Conservation (phyloP, 495 filamentous ascomycete genomes). For the Tuber borchii region DNA sequence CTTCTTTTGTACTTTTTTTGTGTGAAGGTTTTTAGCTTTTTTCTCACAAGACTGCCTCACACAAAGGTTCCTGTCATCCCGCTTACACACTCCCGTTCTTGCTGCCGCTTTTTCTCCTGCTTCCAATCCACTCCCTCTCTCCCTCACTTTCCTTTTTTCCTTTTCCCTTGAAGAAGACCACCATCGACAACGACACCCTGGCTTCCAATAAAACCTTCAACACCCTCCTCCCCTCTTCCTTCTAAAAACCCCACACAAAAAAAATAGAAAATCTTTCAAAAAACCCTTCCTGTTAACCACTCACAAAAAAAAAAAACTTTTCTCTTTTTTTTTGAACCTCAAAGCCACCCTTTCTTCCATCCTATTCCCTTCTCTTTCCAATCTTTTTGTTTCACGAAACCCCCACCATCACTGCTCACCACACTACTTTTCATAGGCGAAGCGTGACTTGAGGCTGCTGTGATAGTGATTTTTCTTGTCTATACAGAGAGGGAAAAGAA, state of each 20-base stretch:
- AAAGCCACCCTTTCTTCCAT: conserved; percentile 18
- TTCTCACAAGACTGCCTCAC: neutral
- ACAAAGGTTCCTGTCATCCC: conserved; percentile 1
- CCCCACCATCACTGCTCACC: conserved; percentile 10
- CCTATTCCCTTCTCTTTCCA: conserved; percentile 21
- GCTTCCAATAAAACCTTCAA: conserved; percentile 27
- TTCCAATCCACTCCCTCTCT: conserved; percentile 6
- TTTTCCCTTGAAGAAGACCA: conserved; percentile 24
- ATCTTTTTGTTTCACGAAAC: conserved; percentile 27
- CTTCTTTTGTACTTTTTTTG: conserved; percentile 2
- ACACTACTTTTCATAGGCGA: conserved; percentile 33
- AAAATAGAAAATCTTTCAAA: conserved; percentile 49
- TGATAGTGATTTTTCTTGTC: neutral
- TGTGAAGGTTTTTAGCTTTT: neutral
- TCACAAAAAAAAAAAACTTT: conserved; percentile 30
- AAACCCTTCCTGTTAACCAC: conserved; percentile 46
- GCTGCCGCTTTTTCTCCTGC: conserved; percentile 17
- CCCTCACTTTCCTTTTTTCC: conserved; percentile 6
- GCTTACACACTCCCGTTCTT: conserved; percentile 5
- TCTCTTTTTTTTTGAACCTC: conserved; percentile 22
- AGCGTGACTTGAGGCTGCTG: conserved; percentile 22
- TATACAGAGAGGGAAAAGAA: neutral
- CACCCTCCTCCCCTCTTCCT: conserved; percentile 17
- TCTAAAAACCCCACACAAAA: conserved; percentile 44
- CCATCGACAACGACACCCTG: conserved; percentile 31